These are phyloP conservation scores for Parmelia sp. DNA, from an alignment of 495 filamentous ascomycete genomes.

Conservation along the genomic window DNA sequence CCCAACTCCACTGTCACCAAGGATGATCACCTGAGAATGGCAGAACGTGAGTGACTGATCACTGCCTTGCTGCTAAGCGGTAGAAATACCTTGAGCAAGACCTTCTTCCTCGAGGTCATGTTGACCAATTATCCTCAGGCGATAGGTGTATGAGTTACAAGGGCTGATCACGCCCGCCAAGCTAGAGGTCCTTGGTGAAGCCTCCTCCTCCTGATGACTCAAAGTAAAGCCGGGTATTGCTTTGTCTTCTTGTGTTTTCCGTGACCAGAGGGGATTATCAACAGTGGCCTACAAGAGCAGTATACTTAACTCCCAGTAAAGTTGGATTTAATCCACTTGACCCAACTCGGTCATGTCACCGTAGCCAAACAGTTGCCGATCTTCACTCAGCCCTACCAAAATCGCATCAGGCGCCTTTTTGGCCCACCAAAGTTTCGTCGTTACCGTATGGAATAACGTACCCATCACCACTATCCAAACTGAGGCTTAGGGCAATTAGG, in stretches of 20 bases:
- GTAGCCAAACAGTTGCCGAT: background rate
- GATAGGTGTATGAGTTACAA: background rate
- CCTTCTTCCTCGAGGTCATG: conserved; percentile 96
- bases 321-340: no score
- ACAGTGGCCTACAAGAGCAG: background rate
- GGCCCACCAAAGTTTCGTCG: no score
- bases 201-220: background rate
- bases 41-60: conserved; percentile 1
- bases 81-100: conserved; percentile 76
- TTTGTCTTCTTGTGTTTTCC: background rate
- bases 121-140: conserved; percentile 15
- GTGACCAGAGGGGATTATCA: background rate
- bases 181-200: background rate
- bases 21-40: conserved; percentile 76
- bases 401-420: background rate
- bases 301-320: no score
- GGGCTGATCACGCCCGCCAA: background rate
- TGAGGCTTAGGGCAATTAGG: background rate
- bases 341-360: no score
- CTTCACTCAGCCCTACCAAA: conserved; percentile 7
- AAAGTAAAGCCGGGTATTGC: background rate
- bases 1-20: conserved; percentile 95
- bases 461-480: no score
- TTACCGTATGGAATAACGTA: no score
- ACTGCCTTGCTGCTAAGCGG: background rate